phyloP scores from a whole-genome alignment of 2,329 filamentous ascomycete species.

The Botrytis paeoniae region DNA sequence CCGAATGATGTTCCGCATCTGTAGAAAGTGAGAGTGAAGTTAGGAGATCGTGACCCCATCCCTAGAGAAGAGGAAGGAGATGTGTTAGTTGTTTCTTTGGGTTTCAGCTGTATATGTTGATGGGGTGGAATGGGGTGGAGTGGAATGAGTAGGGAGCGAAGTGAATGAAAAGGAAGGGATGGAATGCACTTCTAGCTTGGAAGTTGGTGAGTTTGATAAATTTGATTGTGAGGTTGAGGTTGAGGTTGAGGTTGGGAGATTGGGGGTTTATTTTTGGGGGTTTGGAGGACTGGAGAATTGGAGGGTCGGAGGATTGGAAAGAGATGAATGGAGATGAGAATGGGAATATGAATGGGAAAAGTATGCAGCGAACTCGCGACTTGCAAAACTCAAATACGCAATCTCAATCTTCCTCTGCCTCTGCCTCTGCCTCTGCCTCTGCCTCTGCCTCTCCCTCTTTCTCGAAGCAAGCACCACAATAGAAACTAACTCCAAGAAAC shows the following conservation, averaged over 20 bases:
- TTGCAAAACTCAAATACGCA: background rate
- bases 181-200: background rate
- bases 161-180: background rate
- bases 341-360: background rate
- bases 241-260: no score
- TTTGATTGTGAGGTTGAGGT: no score
- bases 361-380: background rate
- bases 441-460: no score
- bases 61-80: background rate
- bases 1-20: background rate
- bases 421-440: no score
- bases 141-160: no score
- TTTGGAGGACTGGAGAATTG: background rate
- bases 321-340: no score
- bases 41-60: conserved; percentile 5
- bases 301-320: no score
- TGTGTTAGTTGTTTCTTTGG: background rate
- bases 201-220: background rate
- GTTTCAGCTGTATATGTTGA: background rate
- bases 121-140: background rate
- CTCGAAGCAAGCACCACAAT: no score
- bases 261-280: no score
- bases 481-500: background rate
- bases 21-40: background rate
- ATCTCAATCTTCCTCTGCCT: background rate